Evolutionary conservation across 148 eudicot species (phyloP), one percentile per base, ranked within the genome.

Genomic region (Amaranthus cruentus): DNA sequence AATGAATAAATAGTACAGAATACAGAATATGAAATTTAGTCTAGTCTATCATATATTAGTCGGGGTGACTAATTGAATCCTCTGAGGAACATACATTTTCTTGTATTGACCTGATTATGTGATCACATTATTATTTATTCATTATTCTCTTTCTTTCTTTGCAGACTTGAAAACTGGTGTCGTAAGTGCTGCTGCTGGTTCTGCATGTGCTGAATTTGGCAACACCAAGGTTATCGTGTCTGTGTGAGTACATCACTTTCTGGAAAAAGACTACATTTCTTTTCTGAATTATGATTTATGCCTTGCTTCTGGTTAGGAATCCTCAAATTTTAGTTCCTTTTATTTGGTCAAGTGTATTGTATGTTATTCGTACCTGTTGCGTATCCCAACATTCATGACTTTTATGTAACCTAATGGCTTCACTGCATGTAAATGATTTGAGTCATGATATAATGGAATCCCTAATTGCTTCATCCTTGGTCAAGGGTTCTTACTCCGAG

Each of bases 201-300:
- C 98, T 82, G 98, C 98, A 57, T 95, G 91, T 81, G 98, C 91
- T 1, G 97, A 95, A 78, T 86, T 95, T 79, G 98, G 98, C 52
- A 86, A 87, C 78, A 95, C 97, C 71, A 95, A 91, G 80, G 98
- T 91, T 75, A 91, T 95, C 56, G 98, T 95, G n/a, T 95, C 98
- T 9, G 93, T 95, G 98, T 95, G 80, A 89, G 98, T 89, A 62
- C 53, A 70, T 66, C 59, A 57, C 0, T 76, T 54, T 9, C 47
- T 55, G 50, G 52, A 18, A 2, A 8, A 60, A 60, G 43, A 42
- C 59, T 61, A 18, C 8, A 14, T 46, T 62, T 10, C 57, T 6
- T 9, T 71, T 49, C 57, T 46, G n/a, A 53, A 50, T 49, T 3
- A 54, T 3, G 10, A 54, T 4, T 14, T 56, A 56, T 13, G 11